Evolutionary conservation across 2,329 filamentous ascomycete species (phyloP), one percentile per base, ranked within the genome.

Genomic region (Neofusicoccum parvum): DNA sequence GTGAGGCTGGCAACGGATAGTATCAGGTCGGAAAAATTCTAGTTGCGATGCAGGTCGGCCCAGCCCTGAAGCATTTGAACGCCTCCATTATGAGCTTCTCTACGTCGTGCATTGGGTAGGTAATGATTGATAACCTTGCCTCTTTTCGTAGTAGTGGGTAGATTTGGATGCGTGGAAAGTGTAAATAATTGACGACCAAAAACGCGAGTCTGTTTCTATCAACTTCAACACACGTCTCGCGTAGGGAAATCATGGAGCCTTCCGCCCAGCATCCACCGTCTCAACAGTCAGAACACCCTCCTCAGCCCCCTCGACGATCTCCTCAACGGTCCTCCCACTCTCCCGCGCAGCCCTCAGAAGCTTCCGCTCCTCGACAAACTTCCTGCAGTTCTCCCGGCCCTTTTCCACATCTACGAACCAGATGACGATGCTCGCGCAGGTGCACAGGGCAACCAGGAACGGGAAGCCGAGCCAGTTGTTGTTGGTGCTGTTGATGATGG

Each of bases 401-500:
- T 54, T 62, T 23, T 59, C 54, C 12, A 65, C 39, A 39, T 65
- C 64, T 0, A 65, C 64, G 23, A 65, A 65, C 64, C 64, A 65
- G 23, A 65, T 62, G 10, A 65, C 64, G 4, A 65, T n/a, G 46
- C 54, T 62, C 20, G 64, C 64, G 9, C 46, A 36, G 2, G 64
- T 34, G 15, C 46, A 53, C 37, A 65, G 14, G 1, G 45, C 64
- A 4, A 65, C 48, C 32, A 66, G 15, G 39, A 66, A 66, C 1
- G 65, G 58, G 15, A 66, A 66, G 7, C 65, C 60, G n/a, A 64
- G 41, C 65, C 58, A 87, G 62, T 85, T 85, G 70, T 89, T 85
- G 2, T 75, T 81, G 5, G 81, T 82, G 0, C 85, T 85, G 72
- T 90, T 88, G 65, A 91, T 90, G 66, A 91, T 91, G 5, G 88